Evolutionary conservation across 306 rosid genomes (phyloP).

Genomic region (Calophaca sinica): DNA sequence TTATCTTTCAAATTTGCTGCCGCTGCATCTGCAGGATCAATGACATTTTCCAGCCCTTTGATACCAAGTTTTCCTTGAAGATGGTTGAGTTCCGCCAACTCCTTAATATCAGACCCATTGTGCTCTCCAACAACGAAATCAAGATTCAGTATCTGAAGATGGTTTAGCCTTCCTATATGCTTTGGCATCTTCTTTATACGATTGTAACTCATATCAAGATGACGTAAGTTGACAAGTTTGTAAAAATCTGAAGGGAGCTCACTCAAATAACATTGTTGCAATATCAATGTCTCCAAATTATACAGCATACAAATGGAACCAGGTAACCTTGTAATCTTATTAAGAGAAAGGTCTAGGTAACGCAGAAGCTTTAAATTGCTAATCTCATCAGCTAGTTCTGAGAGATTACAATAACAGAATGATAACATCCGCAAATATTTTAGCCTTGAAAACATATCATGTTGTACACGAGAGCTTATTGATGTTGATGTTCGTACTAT

Average conservation of each 20-base stretch:
- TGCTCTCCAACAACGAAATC: background rate
- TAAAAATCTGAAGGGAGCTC: conserved; percentile 26
- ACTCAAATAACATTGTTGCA: background rate
- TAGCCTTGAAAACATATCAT: background rate
- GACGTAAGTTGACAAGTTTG: conserved; percentile 21
- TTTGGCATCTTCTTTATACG: conserved; percentile 28
- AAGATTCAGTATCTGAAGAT: background rate
- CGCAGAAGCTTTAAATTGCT: conserved; percentile 37
- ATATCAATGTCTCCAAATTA: conserved; percentile 43
- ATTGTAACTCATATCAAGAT: background rate
- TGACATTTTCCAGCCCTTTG: background rate
- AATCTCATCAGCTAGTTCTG: conserved; percentile 5
- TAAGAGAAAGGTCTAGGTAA: conserved; percentile 15
- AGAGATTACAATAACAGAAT: rapidly evolving
- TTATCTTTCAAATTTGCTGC: conserved; percentile 31
- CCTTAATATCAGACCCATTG: background rate
- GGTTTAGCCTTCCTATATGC: conserved; percentile 8
- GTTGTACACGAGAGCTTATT: no score
- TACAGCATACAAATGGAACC: conserved; percentile 32
- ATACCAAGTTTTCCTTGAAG: conserved; percentile 33
- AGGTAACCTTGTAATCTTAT: background rate
- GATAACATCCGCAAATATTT: conserved; percentile 21
- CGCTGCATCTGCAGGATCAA: background rate
- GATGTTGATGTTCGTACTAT: no score
- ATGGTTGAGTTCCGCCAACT: conserved; percentile 4